A percentile compares a stretch with the other conserved stretches of the same genome.
phyloP scores from a whole-genome alignment of 176 grass and related monocot genomes.

The Themeda triandra region DNA sequence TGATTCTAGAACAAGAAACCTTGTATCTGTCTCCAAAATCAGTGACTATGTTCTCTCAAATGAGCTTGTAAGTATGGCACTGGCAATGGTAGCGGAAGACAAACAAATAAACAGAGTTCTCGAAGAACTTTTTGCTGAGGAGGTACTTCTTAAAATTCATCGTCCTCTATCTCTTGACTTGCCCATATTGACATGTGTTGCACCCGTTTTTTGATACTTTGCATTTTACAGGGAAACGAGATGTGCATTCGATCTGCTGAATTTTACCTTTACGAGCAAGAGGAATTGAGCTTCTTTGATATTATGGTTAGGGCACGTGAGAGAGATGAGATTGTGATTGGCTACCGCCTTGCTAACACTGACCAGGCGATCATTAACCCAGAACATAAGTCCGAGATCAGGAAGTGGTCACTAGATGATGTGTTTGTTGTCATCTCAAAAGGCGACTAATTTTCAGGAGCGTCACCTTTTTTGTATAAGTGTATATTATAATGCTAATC shows the following conservation, averaged over 20 bases:
- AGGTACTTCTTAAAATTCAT: slow-evolving; percentile 44
- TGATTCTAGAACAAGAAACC: slow-evolving; percentile 94
- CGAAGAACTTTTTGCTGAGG: slow-evolving; percentile 93
- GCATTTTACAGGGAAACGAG: slow-evolving; percentile 76
- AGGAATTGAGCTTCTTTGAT: slow-evolving; percentile 93
- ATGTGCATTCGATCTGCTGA: slow-evolving; percentile 89
- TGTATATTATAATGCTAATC: slow-evolving; percentile 57
- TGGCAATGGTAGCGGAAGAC: slow-evolving; percentile 99
- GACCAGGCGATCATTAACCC: slow-evolving; percentile 92
- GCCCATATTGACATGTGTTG: neutral
- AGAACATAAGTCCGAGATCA: slow-evolving; percentile 56
- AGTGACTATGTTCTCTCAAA: slow-evolving; percentile 94
- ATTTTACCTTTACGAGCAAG: slow-evolving; percentile 93
- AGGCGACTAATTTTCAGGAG: slow-evolving; percentile 49
- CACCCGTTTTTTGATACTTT: slow-evolving; percentile 8
- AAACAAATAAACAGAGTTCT: slow-evolving; percentile 98
- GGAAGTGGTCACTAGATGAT: slow-evolving; percentile 94
- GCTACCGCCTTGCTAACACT: slow-evolving; percentile 68
- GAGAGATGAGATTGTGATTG: slow-evolving; percentile 90
- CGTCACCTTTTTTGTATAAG: slow-evolving; percentile 33
- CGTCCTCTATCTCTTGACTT: neutral
- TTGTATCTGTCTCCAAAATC: slow-evolving; percentile 95
- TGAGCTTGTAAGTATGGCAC: slow-evolving; percentile 97
- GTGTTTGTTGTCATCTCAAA: slow-evolving; percentile 94
- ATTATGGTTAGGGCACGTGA: slow-evolving; percentile 84